Base-by-base conservation (phyloP, 1,284 basidiomycete genomes). In the Phellinidium pouzarii region DNA sequence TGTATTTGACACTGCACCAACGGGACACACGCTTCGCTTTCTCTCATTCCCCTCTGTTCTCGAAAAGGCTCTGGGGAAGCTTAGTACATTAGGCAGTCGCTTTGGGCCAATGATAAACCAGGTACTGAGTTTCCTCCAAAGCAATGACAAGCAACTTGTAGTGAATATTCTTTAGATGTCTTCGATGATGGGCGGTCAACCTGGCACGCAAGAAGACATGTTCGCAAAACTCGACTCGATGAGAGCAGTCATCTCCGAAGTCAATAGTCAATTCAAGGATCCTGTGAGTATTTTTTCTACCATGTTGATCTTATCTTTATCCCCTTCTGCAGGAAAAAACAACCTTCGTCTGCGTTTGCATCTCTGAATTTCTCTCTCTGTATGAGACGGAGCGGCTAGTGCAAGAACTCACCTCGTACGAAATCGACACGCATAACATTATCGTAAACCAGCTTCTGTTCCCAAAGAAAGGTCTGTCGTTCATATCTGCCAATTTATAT, bases 241-340 rank as follows among this genome's bases (percentile, higher is more conserved):
- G 96, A 82, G 94, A 38, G 90, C 84, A 40, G 85, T 98, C 55
- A 99, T 99, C 64, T 97, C 92, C 22, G 96, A 99, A 68, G 95
- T 99, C 55, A 99, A 99, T 77, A 90, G 91, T 1, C 96, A 99
- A 65, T 99, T 99, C 79, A 98, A 98, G 70, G 94, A 99, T 69
- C 92, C 95, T 3, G 92, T 93, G 62, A 57, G 88, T 77, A 3
- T 47, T 5, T 22, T 22, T 26, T 51, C 17, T 47, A 27, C 44
- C 14, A 50, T 22, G 19, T 44, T 48, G 42, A n/a, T 22, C 40
- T 17, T 40, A 26, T 19, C n/a, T n/a, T n/a, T n/a, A n/a, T 9
- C 29, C 12, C 38, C 3, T 42, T n/a, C 34, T 27, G 47, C 50
- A 93, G 87, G 94, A 97, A 70, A 94, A 95, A 73, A 99, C 95